phyloP scores from a whole-genome alignment of 805 yeast species.

The Candida railenensis region DNA sequence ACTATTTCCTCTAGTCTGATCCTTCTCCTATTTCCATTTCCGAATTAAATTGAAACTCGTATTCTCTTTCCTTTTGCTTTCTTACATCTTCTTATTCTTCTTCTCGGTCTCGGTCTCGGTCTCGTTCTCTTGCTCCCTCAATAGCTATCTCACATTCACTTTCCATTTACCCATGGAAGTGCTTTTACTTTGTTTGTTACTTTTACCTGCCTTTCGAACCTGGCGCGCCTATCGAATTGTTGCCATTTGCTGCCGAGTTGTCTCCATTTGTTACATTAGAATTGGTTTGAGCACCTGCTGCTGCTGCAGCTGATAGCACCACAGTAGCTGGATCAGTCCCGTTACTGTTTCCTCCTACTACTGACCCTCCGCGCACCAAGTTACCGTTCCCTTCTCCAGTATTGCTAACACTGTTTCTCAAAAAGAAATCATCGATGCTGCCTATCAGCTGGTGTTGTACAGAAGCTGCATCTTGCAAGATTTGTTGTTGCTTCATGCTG shows the following conservation, averaged over 20 bases:
- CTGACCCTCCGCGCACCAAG: constrained; percentile 4
- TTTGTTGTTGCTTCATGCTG: constrained; percentile 22
- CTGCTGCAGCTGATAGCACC: constrained; percentile 1
- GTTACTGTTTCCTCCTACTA: background rate
- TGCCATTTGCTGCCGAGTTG: constrained; percentile 3
- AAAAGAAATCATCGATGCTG: constrained; percentile 25
- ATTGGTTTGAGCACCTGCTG: background rate
- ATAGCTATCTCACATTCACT: background rate
- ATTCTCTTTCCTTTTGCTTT: background rate
- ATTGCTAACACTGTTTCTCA: constrained; percentile 9
- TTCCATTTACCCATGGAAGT: background rate
- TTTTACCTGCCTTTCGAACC: background rate
- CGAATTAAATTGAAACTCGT: background rate
- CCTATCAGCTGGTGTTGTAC: constrained; percentile 11
- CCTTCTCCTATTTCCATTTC: background rate
- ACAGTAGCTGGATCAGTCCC: background rate
- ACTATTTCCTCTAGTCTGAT: background rate
- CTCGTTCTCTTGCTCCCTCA: background rate
- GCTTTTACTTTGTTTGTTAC: background rate
- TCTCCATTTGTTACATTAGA: constrained; percentile 5
- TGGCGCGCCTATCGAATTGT: constrained; percentile 5
- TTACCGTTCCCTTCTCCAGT: background rate
- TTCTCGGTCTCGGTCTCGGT: background rate
- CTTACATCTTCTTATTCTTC: background rate
- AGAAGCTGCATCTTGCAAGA: constrained; percentile 6